Evolutionary conservation across 257 asterid species (phyloP), one percentile per base, ranked within the genome.

Genomic region (Nicotiana attenuata): DNA sequence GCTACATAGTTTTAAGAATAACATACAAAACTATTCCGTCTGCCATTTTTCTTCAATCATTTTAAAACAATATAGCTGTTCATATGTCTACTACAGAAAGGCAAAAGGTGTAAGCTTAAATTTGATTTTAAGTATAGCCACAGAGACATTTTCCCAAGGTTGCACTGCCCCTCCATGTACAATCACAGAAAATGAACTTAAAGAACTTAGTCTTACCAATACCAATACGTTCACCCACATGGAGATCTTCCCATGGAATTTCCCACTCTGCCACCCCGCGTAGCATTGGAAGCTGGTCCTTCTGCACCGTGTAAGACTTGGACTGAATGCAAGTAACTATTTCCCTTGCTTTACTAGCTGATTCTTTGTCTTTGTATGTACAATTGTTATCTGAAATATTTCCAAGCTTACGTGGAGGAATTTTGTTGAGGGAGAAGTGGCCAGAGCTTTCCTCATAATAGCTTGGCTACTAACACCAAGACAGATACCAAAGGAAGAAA

Each of bases 171-270:
- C 45, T 71, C 78, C 22, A 45, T 22, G 59, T 71, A 33, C 20
- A 9, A 71, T 71, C 60, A 45, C n/a, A 65, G 31, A 41, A 31
- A 56, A 65, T 47, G 35, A 78, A 59, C 33, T 68, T 11, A 50
- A 80, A 28, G 65, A 11, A 50, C 75, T 9, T 15, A 1, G 28
- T 26, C 28, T 26, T 1, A 26, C 28, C 28, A 83, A 96, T 96
- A 83, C 99, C 98, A 84, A 96, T 91, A 65, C 99, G 95, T 83
- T 96, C 98, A 57, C 98, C 98, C 81, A 96, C 93, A 88, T 92
- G 95, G 84, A 96, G 98, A 90, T 94, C 94, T 84, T 96, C 98
- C 99, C 99, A 96, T 41, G 91, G 93, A 81, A 94, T 94, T 86
- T 94, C 91, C 90, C 90, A 87, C 31, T 87, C 97, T 19, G 96